These are phyloP conservation scores for Puccinellia tenuiflora DNA, from an alignment of 176 grass and related monocot species.

Conservation along the genomic window DNA sequence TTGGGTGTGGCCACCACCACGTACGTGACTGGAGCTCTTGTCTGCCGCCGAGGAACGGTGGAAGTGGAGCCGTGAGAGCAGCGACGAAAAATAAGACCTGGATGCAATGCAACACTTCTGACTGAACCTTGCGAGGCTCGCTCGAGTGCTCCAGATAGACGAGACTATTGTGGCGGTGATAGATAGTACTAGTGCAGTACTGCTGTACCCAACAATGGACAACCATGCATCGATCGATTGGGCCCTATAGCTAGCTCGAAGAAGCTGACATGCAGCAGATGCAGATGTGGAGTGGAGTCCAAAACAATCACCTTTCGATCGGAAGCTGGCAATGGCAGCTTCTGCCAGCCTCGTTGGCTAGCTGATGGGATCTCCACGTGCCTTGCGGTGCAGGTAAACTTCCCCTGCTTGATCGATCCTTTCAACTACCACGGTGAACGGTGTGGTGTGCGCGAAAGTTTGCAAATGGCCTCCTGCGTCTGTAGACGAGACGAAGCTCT, in stretches of 20 bases:
- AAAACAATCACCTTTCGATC: not conserved
- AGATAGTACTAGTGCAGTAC: not conserved
- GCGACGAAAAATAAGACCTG: not conserved
- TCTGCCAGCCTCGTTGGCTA: not conserved
- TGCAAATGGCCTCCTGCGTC: not conserved
- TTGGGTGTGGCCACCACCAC: not conserved
- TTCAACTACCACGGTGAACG: not conserved
- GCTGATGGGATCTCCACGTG: slow-evolving; percentile 2
- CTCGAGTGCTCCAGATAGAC: not conserved
- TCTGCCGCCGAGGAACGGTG: not conserved
- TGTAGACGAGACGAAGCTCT: no score
- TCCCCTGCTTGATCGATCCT: not conserved
- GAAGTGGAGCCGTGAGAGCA: not conserved
- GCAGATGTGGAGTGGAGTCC: no score
- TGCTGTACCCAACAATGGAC: not conserved
- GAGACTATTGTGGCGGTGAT: not conserved
- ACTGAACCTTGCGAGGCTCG: not conserved
- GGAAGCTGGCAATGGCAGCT: not conserved
- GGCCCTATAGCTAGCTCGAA: not conserved
- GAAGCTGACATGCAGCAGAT: not conserved
- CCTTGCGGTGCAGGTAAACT: not conserved
- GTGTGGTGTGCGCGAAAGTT: not conserved
- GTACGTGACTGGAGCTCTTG: not conserved
- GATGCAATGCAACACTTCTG: not conserved
- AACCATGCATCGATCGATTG: not conserved